A percentile compares a stretch with the other conserved stretches of the same genome.
Evolutionary conservation across 2,329 filamentous ascomycete genomes (phyloP).

Genomic region (Diaporthe humulicola): DNA sequence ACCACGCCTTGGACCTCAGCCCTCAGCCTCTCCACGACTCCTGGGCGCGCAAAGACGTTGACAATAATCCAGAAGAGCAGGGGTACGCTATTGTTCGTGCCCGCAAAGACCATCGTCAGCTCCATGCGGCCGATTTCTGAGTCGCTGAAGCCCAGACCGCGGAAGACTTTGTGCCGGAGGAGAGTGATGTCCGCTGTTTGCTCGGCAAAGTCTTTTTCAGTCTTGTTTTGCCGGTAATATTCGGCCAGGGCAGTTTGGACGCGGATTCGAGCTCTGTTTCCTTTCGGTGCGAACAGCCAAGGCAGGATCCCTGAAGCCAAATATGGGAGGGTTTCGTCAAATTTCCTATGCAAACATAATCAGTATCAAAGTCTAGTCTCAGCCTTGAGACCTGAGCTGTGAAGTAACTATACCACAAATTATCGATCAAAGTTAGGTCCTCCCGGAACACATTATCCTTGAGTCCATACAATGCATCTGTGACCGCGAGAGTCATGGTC

Average conservation of each 20-base stretch:
- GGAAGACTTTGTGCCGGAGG: conserved; percentile 7
- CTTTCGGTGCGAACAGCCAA: conserved; percentile 14
- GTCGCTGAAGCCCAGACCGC: background rate
- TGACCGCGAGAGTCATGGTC: background rate
- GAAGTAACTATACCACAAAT: background rate
- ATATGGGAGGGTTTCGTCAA: background rate
- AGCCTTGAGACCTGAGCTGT: background rate
- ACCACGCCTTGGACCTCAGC: background rate
- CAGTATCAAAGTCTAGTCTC: background rate
- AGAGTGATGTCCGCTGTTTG: conserved; percentile 3
- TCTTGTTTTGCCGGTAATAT: conserved; percentile 2
- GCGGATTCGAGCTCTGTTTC: background rate
- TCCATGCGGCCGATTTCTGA: background rate
- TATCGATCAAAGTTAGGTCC: background rate
- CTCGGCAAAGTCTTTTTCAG: background rate
- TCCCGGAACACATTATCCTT: background rate
- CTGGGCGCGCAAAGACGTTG: background rate
- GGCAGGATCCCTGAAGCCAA: background rate
- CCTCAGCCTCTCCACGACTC: background rate
- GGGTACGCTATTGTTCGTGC: conserved; percentile 7
- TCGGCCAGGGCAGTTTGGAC: background rate
- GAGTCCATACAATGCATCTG: background rate
- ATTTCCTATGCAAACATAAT: background rate
- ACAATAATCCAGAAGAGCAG: conserved; percentile 11
- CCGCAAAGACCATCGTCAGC: conserved; percentile 8